These are phyloP conservation scores for Microbotryum scabiosae DNA, from an alignment of 1,284 basidiomycete species.

Conservation along the genomic window DNA sequence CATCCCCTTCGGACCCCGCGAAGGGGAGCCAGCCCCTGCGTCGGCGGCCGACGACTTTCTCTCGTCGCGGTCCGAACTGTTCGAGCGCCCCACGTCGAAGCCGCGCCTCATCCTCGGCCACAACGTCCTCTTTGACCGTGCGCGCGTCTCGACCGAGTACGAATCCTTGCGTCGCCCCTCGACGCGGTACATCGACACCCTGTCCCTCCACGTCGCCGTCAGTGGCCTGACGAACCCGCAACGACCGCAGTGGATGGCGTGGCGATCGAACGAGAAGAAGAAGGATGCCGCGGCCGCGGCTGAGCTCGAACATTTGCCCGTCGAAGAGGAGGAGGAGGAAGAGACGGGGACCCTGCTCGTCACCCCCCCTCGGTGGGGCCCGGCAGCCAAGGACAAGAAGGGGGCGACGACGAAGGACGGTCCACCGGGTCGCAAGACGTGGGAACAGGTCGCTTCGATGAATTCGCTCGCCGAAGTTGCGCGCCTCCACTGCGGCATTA, in stretches of 20 bases:
- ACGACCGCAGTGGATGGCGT: slow-evolving; percentile 81
- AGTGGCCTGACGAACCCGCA: slow-evolving; percentile 93
- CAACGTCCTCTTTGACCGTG: slow-evolving; percentile 90
- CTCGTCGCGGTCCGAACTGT: slow-evolving; percentile 9
- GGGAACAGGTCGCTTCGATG: slow-evolving; percentile 87
- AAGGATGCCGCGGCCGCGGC: slow-evolving; percentile 33
- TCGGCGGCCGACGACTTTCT: slow-evolving; percentile 28
- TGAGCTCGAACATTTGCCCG: background rate
- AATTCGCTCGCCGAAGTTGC: slow-evolving; percentile 93
- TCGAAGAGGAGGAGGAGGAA: slow-evolving; percentile 40
- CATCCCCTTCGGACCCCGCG: slow-evolving; percentile 57
- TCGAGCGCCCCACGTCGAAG: slow-evolving; percentile 17
- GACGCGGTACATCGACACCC: slow-evolving; percentile 87
- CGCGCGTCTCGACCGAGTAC: slow-evolving; percentile 79
- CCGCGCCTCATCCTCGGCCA: slow-evolving; percentile 78
- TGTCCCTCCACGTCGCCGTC: slow-evolving; percentile 89
- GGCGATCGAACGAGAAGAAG: slow-evolving; percentile 56
- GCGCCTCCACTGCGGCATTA: slow-evolving; percentile 73
- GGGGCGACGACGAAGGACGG: background rate
- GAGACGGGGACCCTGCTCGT: slow-evolving; percentile 31
- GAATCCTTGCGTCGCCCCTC: slow-evolving; percentile 52
- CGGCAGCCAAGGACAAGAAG: slow-evolving; percentile 13
- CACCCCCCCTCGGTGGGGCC: slow-evolving; percentile 1
- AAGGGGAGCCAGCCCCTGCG: slow-evolving; percentile 8
- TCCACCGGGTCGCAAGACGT: slow-evolving; percentile 49